Evolutionary conservation across 768 basidiomycete genomes (phyloP).

Genomic region (Rhodotorula taiwanensis): DNA sequence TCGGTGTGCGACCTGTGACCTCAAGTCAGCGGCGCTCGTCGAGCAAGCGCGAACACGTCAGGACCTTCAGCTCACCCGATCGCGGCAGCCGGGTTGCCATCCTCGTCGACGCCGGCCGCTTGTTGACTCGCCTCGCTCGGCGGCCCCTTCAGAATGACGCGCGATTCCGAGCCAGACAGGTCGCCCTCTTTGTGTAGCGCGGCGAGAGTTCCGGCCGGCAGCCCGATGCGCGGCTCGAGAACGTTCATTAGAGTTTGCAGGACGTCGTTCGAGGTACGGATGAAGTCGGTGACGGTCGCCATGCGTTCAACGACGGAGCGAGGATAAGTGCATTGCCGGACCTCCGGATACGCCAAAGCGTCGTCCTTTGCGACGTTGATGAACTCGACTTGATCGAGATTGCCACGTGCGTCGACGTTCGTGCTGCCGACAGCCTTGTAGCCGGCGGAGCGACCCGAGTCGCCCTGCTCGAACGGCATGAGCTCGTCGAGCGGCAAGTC

Average conservation of each 20-base stretch:
- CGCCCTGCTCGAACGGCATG: conserved; percentile 54
- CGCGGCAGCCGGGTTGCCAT: conserved; percentile 37
- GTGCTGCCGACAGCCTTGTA: conserved; percentile 47
- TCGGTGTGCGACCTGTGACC: conserved; percentile 6
- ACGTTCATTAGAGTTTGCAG: conserved; percentile 52
- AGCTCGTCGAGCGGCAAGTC: conserved; percentile 55
- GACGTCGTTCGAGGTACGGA: conserved; percentile 53
- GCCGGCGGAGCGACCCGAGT: conserved; percentile 47
- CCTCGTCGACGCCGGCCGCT: conserved; percentile 38
- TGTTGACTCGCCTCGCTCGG: not conserved
- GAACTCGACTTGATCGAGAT: conserved; percentile 57
- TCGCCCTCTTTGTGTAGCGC: conserved; percentile 49
- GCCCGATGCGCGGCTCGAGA: conserved; percentile 56
- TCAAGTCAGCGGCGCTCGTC: not conserved
- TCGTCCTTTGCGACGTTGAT: conserved; percentile 61
- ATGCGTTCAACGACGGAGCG: conserved; percentile 53
- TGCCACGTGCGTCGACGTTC: conserved; percentile 45
- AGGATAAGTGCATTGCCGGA: conserved; percentile 57
- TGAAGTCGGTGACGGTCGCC: conserved; percentile 54
- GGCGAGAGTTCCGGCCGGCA: conserved; percentile 52
- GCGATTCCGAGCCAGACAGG: conserved; percentile 55
- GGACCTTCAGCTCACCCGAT: conserved; percentile 4
- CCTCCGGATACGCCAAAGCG: conserved; percentile 55
- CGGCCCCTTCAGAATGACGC: conserved; percentile 53
- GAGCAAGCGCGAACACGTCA: too few species aligned